phyloP scores from a whole-genome alignment of 352 stramenopile species.

The Pythium aquatile region DNA sequence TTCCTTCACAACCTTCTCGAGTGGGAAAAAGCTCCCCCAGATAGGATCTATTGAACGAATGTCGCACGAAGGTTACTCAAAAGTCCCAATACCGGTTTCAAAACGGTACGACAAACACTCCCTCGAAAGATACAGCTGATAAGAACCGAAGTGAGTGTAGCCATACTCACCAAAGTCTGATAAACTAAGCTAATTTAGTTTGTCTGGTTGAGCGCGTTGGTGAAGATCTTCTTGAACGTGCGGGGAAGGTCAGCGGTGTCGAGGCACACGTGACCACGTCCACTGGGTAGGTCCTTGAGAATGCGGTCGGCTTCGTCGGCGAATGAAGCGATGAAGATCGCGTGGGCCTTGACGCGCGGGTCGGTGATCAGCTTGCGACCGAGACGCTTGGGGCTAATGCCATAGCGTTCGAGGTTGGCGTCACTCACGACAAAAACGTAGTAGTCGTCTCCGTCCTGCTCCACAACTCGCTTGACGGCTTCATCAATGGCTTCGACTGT shows the following conservation, averaged over 20 bases:
- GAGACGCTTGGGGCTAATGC: conserved; percentile 61
- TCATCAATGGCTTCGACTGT: conserved; percentile 91
- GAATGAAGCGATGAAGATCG: conserved; percentile 85
- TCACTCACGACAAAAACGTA: conserved; percentile 95
- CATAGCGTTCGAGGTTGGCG: conserved; percentile 94
- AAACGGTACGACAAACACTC: neutral
- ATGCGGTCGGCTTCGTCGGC: conserved; percentile 77
- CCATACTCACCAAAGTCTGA: neutral
- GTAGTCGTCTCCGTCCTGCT: conserved; percentile 67
- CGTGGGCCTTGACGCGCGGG: conserved; percentile 62
- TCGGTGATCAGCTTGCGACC: conserved; percentile 54
- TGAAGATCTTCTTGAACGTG: conserved; percentile 88
- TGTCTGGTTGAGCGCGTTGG: conserved; percentile 43
- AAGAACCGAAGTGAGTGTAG: conserved; percentile 4
- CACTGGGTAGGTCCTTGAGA: conserved; percentile 52
- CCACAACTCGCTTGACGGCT: conserved; percentile 67
- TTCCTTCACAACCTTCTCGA: conserved; percentile 17
- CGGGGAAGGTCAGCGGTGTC: conserved; percentile 75
- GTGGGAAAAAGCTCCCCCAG: conserved; percentile 25
- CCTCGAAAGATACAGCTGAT: conserved; percentile 3
- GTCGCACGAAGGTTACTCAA: conserved; percentile 28
- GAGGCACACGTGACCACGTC: conserved; percentile 75
- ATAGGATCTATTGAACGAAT: conserved; percentile 22
- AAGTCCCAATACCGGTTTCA: conserved; percentile 3
- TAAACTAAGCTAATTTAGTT: conserved; percentile 5